Evolutionary conservation across 129 eudicot genomes (phyloP).

Genomic region (Centella asiatica): DNA sequence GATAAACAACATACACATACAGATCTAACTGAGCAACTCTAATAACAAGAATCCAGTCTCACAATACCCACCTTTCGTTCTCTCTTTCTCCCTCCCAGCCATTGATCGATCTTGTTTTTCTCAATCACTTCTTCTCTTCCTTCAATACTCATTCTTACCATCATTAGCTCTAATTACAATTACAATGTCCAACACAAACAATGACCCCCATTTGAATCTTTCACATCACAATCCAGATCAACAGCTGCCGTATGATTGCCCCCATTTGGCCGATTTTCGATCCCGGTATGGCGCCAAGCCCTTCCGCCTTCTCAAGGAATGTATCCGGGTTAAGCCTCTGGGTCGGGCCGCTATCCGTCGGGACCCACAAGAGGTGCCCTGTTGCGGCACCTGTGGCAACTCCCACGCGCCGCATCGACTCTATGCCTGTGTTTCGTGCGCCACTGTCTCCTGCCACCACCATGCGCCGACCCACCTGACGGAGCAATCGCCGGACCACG

Average conservation of each 20-base stretch:
- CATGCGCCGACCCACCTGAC: conserved; percentile 54
- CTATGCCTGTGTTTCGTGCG: conserved; percentile 54
- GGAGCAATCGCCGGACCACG: conserved; percentile 29
- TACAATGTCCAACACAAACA: conserved; percentile 18
- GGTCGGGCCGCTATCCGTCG: conserved; percentile 55
- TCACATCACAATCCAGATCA: conserved; percentile 10
- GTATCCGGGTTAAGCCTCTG: conserved; percentile 40
- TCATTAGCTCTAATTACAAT: not conserved
- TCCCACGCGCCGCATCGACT: conserved; percentile 30
- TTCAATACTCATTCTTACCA: too few species aligned
- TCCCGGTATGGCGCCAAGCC: conserved; percentile 38
- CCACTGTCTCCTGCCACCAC: conserved; percentile 34
- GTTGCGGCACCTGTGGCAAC: conserved; percentile 32
- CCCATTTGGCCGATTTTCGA: conserved; percentile 47
- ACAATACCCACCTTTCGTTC: too few species aligned
- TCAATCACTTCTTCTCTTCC: not conserved
- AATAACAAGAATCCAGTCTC: too few species aligned
- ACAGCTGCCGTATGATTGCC: conserved; percentile 15
- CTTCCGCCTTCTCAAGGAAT: conserved; percentile 32
- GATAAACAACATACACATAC: too few species aligned
- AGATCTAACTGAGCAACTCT: too few species aligned
- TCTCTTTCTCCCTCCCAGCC: too few species aligned
- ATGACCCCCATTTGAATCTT: not conserved
- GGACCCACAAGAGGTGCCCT: conserved; percentile 19
- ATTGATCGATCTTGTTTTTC: too few species aligned